A percentile compares a stretch with the other conserved stretches of the same genome.
Evolutionary conservation across 73 alveolate species (phyloP).

Genomic region (Paramecium tetraurelia): DNA sequence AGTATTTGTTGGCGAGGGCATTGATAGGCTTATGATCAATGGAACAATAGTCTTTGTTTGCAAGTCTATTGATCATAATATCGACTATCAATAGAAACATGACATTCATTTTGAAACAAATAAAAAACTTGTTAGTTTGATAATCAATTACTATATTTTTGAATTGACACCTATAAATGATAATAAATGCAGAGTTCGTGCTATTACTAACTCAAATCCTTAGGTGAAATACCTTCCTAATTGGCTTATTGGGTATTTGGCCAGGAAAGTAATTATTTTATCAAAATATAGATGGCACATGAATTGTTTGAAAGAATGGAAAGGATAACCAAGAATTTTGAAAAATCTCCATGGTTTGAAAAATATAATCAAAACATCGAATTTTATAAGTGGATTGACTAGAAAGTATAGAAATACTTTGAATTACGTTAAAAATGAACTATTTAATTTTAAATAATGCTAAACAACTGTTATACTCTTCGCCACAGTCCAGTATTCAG

Average conservation of each 20-base stretch:
- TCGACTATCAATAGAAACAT: neutral
- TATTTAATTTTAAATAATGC: constrained; percentile 12
- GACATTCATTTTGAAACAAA: neutral
- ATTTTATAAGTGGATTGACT: constrained; percentile 16
- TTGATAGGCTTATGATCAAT: constrained; percentile 33
- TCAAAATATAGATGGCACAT: neutral
- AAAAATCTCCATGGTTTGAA: constrained; percentile 32
- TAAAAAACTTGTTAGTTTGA: neutral
- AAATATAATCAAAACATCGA: neutral
- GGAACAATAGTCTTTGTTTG: constrained; percentile 44
- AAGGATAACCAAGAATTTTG: constrained; percentile 10
- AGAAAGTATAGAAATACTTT: constrained; percentile 38
- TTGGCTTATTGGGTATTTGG: neutral
- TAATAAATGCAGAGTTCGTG: neutral
- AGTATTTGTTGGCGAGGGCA: constrained; percentile 39
- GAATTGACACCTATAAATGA: constrained; percentile 32
- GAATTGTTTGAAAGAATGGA: constrained; percentile 31
- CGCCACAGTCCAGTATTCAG: neutral
- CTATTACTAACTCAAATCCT: constrained; percentile 12
- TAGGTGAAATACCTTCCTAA: constrained; percentile 9
- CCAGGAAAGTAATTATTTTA: neutral
- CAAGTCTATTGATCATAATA: constrained; percentile 15
- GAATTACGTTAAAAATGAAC: constrained; percentile 30
- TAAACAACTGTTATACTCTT: constrained; percentile 1
- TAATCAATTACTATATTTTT: neutral